phyloP scores from a whole-genome alignment of 2,329 filamentous ascomycete species.

The Lojkania enalia region DNA sequence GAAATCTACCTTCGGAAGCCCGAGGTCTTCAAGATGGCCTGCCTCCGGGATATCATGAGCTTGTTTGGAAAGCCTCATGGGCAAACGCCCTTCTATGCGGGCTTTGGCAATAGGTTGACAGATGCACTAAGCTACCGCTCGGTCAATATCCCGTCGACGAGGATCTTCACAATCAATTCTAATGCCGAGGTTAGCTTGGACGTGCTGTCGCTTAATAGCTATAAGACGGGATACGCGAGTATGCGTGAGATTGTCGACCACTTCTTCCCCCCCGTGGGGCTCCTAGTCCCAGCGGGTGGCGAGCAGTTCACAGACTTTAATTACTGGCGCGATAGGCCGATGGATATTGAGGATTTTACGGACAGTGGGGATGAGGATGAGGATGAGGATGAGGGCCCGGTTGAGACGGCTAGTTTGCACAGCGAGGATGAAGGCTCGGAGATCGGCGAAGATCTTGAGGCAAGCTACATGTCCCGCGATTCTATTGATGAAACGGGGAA shows the following conservation, averaged over 20 bases:
- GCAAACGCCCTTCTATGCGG: conserved; percentile 88
- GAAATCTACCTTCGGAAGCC: conserved; percentile 96
- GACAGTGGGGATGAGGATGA: conserved; percentile 68
- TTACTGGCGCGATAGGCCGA: conserved; percentile 86
- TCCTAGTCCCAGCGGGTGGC: conserved; percentile 83
- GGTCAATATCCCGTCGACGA: conserved; percentile 89
- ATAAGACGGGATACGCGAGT: conserved; percentile 94
- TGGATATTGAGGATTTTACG: conserved; percentile 86
- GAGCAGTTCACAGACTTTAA: conserved; percentile 97
- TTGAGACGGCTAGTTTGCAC: conserved; percentile 45
- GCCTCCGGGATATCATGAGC: conserved; percentile 87
- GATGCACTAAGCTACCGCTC: conserved; percentile 95
- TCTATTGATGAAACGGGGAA: conserved; percentile 51
- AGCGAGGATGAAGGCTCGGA: conserved; percentile 58
- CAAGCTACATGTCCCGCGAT: conserved; percentile 61
- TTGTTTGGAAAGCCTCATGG: conserved; percentile 69
- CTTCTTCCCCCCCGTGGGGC: conserved; percentile 91
- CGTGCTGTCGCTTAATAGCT: conserved; percentile 85
- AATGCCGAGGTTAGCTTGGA: conserved; percentile 95
- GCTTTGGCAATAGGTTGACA: conserved; percentile 94
- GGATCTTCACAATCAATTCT: conserved; percentile 98
- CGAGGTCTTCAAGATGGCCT: conserved; percentile 99
- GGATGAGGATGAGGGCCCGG: conserved; percentile 54
- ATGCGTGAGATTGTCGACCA: conserved; percentile 98
- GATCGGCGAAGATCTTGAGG: conserved; percentile 53